These are phyloP conservation scores for Phytopythium helicoides DNA, from an alignment of 352 stramenopile genomes.

Conservation along the genomic window DNA sequence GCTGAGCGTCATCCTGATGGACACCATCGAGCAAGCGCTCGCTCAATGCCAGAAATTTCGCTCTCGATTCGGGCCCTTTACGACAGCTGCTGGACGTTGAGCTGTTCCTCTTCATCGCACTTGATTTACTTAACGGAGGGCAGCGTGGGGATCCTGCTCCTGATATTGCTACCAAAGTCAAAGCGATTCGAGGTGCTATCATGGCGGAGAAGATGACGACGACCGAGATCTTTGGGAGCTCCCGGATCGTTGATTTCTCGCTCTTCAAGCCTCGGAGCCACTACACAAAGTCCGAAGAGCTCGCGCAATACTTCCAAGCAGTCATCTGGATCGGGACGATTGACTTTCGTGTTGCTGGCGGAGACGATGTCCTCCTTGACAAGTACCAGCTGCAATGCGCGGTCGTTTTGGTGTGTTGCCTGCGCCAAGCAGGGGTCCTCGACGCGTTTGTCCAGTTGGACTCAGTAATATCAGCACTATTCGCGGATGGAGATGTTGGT, in stretches of 20 bases:
- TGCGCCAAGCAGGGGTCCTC: slow-evolving; percentile 8
- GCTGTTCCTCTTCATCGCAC: slow-evolving; percentile 12
- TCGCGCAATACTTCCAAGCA: slow-evolving; percentile 15
- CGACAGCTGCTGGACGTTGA: slow-evolving; percentile 15
- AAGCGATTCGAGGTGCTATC: slow-evolving; percentile 1
- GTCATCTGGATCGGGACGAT: slow-evolving; percentile 23
- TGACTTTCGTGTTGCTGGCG: slow-evolving; percentile 15
- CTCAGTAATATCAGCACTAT: slow-evolving; percentile 12
- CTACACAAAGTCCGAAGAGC: slow-evolving; percentile 16
- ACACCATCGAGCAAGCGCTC: background rate
- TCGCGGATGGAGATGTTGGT: slow-evolving; percentile 15
- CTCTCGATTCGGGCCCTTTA: too few species aligned
- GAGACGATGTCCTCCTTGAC: slow-evolving; percentile 3
- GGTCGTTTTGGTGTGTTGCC: slow-evolving; percentile 10
- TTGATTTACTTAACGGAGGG: slow-evolving; percentile 10
- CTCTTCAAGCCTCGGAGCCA: slow-evolving; percentile 23
- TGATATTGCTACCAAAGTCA: background rate
- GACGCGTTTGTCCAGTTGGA: slow-evolving; percentile 5
- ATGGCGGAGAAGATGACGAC: background rate
- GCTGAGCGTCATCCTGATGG: slow-evolving; percentile 3
- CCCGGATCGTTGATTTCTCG: slow-evolving; percentile 19
- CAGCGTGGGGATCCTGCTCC: background rate
- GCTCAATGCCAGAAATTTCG: slow-evolving; percentile 2
- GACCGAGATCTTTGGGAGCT: slow-evolving; percentile 7
- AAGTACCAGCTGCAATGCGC: slow-evolving; percentile 17